Percentiles rank a stretch among this genome's conserved stretches.
These are phyloP conservation scores for Leccinum subspadiceum DNA, from an alignment of 1,284 basidiomycete species.

Conservation along the genomic window DNA sequence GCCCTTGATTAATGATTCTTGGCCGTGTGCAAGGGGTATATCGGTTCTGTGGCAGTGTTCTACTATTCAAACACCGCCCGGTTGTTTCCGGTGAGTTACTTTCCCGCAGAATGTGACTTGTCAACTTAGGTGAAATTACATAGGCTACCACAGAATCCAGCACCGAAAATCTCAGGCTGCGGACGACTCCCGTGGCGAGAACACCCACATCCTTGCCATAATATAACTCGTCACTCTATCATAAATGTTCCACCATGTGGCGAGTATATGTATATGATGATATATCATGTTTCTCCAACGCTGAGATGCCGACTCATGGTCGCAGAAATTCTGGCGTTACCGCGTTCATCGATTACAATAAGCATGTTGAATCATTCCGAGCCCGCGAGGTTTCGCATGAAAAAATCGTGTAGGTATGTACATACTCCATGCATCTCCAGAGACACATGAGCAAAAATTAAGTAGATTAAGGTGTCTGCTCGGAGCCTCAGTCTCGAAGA, in stretches of 20 bases:
- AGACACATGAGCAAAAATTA: background rate
- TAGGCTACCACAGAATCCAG: background rate
- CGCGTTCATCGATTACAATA: no score
- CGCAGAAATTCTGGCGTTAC: background rate
- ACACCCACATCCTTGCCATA: background rate
- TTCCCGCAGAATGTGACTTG: no score
- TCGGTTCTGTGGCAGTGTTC: no score
- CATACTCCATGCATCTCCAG: background rate
- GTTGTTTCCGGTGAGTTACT: no score
- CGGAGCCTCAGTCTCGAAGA: background rate
- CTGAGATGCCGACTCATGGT: background rate
- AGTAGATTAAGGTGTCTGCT: background rate
- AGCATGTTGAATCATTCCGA: background rate
- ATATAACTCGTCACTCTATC: no score
- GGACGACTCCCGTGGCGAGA: background rate
- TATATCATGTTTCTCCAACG: background rate
- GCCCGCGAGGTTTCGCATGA: background rate
- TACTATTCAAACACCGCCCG: no score
- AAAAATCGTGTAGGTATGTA: background rate
- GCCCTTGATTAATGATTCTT: conserved; percentile 39
- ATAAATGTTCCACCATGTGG: no score
- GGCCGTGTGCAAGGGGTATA: conserved; percentile 47
- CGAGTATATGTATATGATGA: background rate
- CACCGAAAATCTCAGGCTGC: background rate
- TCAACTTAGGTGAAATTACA: no score